These are phyloP conservation scores for Pholiota microspora DNA, from an alignment of 768 basidiomycete species.

Conservation along the genomic window DNA sequence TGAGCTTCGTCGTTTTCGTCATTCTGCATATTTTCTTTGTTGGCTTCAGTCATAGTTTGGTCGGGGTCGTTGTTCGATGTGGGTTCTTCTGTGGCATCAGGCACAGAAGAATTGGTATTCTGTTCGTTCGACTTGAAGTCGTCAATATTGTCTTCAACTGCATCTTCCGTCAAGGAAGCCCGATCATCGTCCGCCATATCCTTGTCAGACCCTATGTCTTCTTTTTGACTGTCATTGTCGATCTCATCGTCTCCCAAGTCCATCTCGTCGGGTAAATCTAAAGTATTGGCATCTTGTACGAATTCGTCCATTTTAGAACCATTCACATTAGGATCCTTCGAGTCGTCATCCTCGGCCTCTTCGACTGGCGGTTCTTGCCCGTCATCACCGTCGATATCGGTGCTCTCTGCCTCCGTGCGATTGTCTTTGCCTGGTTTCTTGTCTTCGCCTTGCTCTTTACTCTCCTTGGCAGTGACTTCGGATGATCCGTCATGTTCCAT, in stretches of 20 bases:
- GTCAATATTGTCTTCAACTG: conserved; percentile 23
- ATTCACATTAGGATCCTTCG: conserved; percentile 43
- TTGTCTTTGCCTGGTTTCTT: conserved; percentile 30
- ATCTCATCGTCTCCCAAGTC: conserved; percentile 50
- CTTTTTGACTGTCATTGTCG: conserved; percentile 29
- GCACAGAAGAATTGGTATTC: neutral
- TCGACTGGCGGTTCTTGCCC: conserved; percentile 24
- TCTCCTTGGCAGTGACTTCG: conserved; percentile 82
- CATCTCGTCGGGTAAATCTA: conserved; percentile 90
- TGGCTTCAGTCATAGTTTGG: neutral
- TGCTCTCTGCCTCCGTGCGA: conserved; percentile 23
- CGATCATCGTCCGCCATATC: conserved; percentile 34
- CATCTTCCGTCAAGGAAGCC: conserved; percentile 32
- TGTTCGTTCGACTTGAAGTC: conserved; percentile 10
- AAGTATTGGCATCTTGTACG: conserved; percentile 73
- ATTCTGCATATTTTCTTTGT: conserved; percentile 16
- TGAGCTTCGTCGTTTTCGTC: conserved; percentile 31
- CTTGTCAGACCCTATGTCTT: conserved; percentile 28
- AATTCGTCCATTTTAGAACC: conserved; percentile 76
- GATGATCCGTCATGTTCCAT: conserved; percentile 46
- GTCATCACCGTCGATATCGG: conserved; percentile 15
- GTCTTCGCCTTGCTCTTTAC: conserved; percentile 33
- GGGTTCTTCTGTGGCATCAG: conserved; percentile 7
- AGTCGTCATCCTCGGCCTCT: conserved; percentile 36
- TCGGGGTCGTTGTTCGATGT: neutral